phyloP scores from a whole-genome alignment of 148 eudicot genomes.

The Persicaria tinctoria region DNA sequence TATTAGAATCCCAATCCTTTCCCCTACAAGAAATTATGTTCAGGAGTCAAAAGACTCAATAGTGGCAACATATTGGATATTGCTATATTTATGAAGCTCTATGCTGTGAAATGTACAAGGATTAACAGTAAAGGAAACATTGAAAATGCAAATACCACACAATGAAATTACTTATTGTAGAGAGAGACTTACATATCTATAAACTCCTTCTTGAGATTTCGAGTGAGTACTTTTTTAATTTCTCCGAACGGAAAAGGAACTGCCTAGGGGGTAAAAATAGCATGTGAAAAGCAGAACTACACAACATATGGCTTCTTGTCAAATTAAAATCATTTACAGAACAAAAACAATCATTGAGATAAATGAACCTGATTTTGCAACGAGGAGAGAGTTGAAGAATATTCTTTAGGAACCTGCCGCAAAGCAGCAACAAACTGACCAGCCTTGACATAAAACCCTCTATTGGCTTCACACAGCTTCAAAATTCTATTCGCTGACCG shows the following conservation, averaged over 20 bases:
- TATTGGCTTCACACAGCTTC: conserved; percentile 64
- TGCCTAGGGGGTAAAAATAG: conserved; percentile 47
- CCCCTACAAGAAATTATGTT: background rate
- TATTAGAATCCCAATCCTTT: background rate
- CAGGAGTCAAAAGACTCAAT: background rate
- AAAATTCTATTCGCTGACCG: conserved; percentile 73
- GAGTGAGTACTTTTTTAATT: conserved; percentile 61
- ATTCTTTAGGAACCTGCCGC: conserved; percentile 79
- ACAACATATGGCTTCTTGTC: background rate
- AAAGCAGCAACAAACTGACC: conserved; percentile 93
- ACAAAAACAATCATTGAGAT: background rate
- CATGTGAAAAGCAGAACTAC: background rate
- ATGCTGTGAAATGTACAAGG: background rate
- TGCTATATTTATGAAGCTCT: background rate
- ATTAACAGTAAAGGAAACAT: background rate
- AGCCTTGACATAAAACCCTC: conserved; percentile 91
- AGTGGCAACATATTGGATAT: background rate
- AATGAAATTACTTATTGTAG: background rate
- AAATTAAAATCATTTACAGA: background rate
- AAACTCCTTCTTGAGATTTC: conserved; percentile 50
- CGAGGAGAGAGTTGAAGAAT: conserved; percentile 63
- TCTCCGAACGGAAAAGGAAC: conserved; percentile 58
- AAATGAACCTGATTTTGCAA: conserved; percentile 78
- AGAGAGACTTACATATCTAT: conserved; percentile 58
- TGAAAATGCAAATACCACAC: background rate